Base-by-base conservation (phyloP, 306 rosid genomes). In the Mimosa pudica region DNA sequence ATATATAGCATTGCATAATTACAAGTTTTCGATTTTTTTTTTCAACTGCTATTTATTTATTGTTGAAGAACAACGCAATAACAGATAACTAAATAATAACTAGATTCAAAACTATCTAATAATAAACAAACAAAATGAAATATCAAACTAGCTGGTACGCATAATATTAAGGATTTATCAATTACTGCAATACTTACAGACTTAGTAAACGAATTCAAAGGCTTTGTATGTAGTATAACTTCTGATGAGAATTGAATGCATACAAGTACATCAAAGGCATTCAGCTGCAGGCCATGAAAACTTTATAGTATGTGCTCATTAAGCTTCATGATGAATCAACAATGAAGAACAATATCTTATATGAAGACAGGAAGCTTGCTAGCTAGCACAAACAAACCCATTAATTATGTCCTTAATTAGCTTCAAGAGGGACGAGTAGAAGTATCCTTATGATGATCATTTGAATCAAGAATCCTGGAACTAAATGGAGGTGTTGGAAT, bases 381-480 rank as follows among this genome's bases (percentile, higher is more conserved):
- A 10, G 8, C 66, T 4, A 61, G 69, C 69, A 32, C 67, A 32
- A 5, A n/a, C 24, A 7, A 24, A 18, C 46, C 70, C 46, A 35
- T 55, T 6, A 52, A 13, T 16, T 38, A 4, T 64, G 46, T 13
- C 44, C 65, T 47, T 38, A 38, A 38, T 38, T 38, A 38, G 42
- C 42, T 5, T 81, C 78, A 84, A 85, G 92, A 72, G 63, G 78
- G 73, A 71, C 5, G 42, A 38, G 42, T 38, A 38, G 70, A 8
- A 30, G 67, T 44, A 55, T 60, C 85, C 71, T 82, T 80, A 3
- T 38, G 42, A 38, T 38, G 42, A 10, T 84, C 35, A 14, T 76
- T 82, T 0, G 80, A 84, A 51, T 81, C 85, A 32, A 81, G 77
- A 74, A 81, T 84, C 89, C 87, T 87, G 71, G 87, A 79, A 73